Evolutionary conservation across 768 basidiomycete species (phyloP).

Genomic region (Tricholomella constricta): DNA sequence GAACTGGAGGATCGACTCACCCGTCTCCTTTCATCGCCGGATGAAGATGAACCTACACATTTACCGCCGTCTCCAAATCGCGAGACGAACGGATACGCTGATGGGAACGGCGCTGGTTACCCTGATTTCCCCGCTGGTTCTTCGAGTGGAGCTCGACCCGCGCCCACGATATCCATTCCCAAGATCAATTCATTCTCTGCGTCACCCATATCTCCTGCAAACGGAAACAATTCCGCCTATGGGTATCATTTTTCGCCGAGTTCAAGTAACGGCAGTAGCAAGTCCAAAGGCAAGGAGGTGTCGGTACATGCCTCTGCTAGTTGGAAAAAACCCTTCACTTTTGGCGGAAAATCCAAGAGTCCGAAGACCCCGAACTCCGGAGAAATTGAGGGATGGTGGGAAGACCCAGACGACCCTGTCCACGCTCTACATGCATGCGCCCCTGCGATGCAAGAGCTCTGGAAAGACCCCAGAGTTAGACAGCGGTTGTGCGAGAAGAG

Average conservation of each 20-base stretch:
- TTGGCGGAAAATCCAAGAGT: slow-evolving; percentile 61
- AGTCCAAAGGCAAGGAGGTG: slow-evolving; percentile 50
- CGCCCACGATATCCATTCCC: slow-evolving; percentile 52
- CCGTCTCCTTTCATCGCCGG: slow-evolving; percentile 64
- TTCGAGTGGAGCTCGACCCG: slow-evolving; percentile 38
- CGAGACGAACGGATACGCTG: slow-evolving; percentile 30
- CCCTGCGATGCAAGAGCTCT: slow-evolving; percentile 70
- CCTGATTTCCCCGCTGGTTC: slow-evolving; percentile 4
- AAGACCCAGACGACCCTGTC: slow-evolving; percentile 81
- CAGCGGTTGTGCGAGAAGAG: slow-evolving; percentile 64
- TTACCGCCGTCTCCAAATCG: slow-evolving; percentile 45
- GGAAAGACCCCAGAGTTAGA: slow-evolving; percentile 72
- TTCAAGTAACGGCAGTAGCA: slow-evolving; percentile 35
- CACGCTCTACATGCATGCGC: slow-evolving; percentile 67
- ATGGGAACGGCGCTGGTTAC: slow-evolving; percentile 21
- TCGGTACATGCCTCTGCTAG: slow-evolving; percentile 61
- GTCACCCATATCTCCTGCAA: slow-evolving; percentile 30
- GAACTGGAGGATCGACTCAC: slow-evolving; percentile 73
- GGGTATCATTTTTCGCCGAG: slow-evolving; percentile 22
- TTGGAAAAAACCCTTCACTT: slow-evolving; percentile 69
- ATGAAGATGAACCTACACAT: slow-evolving; percentile 71
- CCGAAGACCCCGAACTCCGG: slow-evolving; percentile 71
- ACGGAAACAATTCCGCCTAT: slow-evolving; percentile 23
- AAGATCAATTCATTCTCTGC: slow-evolving; percentile 32
- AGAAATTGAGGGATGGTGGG: slow-evolving; percentile 82